Evolutionary conservation across 306 rosid species (phyloP), one percentile per base, ranked within the genome.

Genomic region (Elaeagnus macrophylla): DNA sequence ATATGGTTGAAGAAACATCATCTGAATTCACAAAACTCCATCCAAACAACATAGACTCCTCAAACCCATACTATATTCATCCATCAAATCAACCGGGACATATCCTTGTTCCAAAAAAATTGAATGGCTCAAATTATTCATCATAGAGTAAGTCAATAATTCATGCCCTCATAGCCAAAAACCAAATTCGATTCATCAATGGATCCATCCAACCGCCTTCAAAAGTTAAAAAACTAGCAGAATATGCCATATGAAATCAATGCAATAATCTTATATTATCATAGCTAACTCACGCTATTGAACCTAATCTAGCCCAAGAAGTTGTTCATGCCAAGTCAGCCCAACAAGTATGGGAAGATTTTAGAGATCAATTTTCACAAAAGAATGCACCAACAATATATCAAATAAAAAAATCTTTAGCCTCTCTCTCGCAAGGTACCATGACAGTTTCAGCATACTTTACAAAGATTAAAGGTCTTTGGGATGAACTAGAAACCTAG

Each of bases 241-340:
- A 60, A 37, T 67, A 57, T 17, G 65, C 41, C 5, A 20, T 38
- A 2, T 54, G 57, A 57, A 53, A 19, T 48, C 67, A 59, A 7
- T 73, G 78, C 15, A 57, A 73, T 37, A 62, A 5, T 46, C 46
- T 67, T 54, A 47, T 62, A 44, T 43, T 67, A n/a, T 73, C 79
- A 13, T 68, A 71, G 74, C 37, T 67, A 7, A 14, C 55, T 15
- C 59, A 68, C 20, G 56, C 50, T 0, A 56, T 66, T 0, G 67
- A 75, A 49, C 57, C 49, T 0, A 59, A 76, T 58, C 57, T 71
- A 12, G 74, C 60, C 16, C 53, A 67, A 19, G 39, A 56, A 2
- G 65, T 62, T 1, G 6, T 61, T 41, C 63, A 55, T 13, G 62
- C 67, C 11, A 61, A 48, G 10, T 61, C 48, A 0, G 53, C 63